Base-by-base conservation (phyloP, 1,139 yeast genomes). In the Hanseniaspora uvarum region DNA sequence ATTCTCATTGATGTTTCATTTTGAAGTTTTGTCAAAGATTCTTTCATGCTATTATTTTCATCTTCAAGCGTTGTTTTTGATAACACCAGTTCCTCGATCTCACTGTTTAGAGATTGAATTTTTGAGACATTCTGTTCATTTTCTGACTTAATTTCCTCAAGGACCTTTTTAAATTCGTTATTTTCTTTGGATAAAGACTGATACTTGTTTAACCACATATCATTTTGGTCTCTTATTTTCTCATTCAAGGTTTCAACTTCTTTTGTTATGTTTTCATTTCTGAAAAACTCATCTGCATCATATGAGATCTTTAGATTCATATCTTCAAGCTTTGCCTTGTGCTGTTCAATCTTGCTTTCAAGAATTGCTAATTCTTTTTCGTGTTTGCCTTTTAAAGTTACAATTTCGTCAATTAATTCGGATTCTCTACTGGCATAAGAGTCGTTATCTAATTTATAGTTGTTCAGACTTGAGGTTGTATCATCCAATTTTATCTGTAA, bases 331-430 rank as follows among this genome's bases (percentile, higher is more conserved):
- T 68, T 65, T 2, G 73, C 67, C 16, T 79, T 65, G 52, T 68
- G 62, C 54, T 70, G 68, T 62, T 76, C 80, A 7, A 72, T 65
- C 31, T 66, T 65, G 2, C 70, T 68, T 58, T 75, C 79, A 28
- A 74, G 62, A 11, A 60, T 56, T 0, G 62, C 52, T 1, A 63
- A 58, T 59, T 61, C 66, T 54, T 60, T 57, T 46, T 60, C 38
- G 58, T 61, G 55, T 38, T 63, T 33, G 46, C 58, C 56, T 58
- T 65, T 57, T 36, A 72, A 41, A 1, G 60, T 54, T 31, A 64
- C 55, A 26, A 49, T 34, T 34, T 49, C 47, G 3, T 34, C 60
- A 21, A 63, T 59, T 0, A 60, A 52, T 24, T 61, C 61, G 0
- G 63, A 18, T 38, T 63, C 58, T 37, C 63, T 65, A 48, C 61